Conservation (phyloP, 306 rosid species). For the Medicago ruthenica region DNA sequence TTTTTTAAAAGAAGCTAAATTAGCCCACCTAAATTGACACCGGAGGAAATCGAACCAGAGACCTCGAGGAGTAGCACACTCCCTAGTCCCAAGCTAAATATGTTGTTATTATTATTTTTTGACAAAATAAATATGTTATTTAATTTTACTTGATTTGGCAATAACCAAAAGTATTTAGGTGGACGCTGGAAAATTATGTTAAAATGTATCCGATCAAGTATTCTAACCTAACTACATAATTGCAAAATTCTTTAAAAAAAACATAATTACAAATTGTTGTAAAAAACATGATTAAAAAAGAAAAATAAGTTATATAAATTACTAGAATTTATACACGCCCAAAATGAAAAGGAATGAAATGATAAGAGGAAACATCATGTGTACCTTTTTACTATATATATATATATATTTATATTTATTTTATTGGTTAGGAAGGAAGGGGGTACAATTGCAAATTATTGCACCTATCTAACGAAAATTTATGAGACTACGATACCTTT, state of each 20-base stretch:
- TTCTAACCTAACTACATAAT: constrained; percentile 14
- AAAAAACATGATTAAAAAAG: not conserved
- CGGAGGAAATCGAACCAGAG: too few relatives aligned
- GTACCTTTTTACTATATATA: constrained; percentile 1
- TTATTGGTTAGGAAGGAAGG: constrained; percentile 16
- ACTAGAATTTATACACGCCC: not conserved
- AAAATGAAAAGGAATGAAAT: not conserved
- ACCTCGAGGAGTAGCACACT: too few relatives aligned
- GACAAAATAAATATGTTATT: not conserved
- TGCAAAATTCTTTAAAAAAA: too few relatives aligned
- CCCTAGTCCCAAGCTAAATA: too few relatives aligned
- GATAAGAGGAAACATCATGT: constrained; percentile 24
- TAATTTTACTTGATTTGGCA: not conserved
- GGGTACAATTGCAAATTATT: constrained; percentile 40
- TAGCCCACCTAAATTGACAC: too few relatives aligned
- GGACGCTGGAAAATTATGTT: not conserved
- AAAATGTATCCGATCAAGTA: not conserved
- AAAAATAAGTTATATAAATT: not conserved
- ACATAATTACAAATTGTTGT: not conserved
- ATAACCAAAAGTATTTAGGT: too few relatives aligned
- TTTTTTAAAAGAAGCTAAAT: too few relatives aligned
- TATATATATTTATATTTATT: not conserved
- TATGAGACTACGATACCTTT: constrained; percentile 32
- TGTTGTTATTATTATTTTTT: too few relatives aligned
- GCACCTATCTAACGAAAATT: constrained; percentile 38